A percentile compares a stretch with the other conserved stretches of the same genome.
Evolutionary conservation across 2,329 filamentous ascomycete species (phyloP).

Genomic region (Niveomyces coronatus): DNA sequence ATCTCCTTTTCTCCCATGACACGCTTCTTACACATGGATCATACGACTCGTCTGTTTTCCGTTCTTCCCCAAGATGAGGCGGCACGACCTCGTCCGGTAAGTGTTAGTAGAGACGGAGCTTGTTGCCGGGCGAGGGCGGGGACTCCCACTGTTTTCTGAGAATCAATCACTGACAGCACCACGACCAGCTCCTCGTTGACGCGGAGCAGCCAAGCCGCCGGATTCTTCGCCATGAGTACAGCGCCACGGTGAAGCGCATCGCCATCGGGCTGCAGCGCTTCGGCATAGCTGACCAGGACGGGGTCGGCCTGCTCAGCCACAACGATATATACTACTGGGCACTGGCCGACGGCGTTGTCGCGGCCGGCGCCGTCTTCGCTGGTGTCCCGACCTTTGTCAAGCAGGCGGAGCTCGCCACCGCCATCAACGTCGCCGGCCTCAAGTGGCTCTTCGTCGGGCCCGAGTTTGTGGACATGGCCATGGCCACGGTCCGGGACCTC

Average conservation of each 20-base stretch:
- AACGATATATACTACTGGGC: conserved; percentile 7
- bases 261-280: neutral
- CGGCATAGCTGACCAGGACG: conserved; percentile 5
- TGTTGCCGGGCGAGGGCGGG: too few species aligned
- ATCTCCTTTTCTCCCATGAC: too few species aligned
- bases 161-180: too few species aligned
- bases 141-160: too few species aligned
- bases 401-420: conserved; percentile 7
- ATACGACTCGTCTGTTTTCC: too few species aligned
- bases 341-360: conserved; percentile 5
- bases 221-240: neutral
- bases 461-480: conserved; percentile 1
- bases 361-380: neutral
- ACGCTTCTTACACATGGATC: too few species aligned
- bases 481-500: neutral
- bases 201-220: conserved; percentile 1
- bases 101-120: too few species aligned
- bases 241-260: neutral
- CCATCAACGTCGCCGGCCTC: neutral
- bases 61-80: too few species aligned
- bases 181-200: conserved; percentile 2
- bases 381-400: conserved; percentile 8
- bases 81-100: too few species aligned
- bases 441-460: conserved; percentile 5
- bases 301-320: conserved; percentile 5